Evolutionary conservation across 495 filamentous ascomycete species (phyloP).

Genomic region (Xylaria grammica): DNA sequence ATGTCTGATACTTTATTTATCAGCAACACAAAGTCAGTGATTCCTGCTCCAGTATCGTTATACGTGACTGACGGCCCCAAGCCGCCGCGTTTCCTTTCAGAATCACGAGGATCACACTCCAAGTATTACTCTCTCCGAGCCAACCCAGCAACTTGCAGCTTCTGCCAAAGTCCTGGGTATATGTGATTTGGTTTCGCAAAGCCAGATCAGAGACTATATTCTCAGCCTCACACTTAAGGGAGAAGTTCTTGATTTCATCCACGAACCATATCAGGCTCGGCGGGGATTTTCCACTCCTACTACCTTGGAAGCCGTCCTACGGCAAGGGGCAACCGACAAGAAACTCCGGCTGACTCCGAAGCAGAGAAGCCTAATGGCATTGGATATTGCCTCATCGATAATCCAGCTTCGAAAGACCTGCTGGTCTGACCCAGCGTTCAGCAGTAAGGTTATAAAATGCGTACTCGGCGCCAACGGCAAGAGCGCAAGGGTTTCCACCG

Average conservation of each 20-base stretch:
- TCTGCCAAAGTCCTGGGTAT: too few species aligned
- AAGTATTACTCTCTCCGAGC: too few species aligned
- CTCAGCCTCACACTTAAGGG: slow-evolving; percentile 7
- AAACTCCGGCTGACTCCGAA: not conserved
- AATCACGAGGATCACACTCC: too few species aligned
- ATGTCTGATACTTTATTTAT: too few species aligned
- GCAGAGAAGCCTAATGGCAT: not conserved
- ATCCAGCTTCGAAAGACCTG: slow-evolving; percentile 24
- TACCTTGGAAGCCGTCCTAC: not conserved
- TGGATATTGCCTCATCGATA: slow-evolving; percentile 24
- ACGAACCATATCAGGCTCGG: not conserved
- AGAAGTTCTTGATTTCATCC: slow-evolving; percentile 2
- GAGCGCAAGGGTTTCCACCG: not conserved
- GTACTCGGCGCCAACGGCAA: not conserved
- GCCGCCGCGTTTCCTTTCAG: too few species aligned
- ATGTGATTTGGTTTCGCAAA: not conserved
- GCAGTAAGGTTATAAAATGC: not conserved
- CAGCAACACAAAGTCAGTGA: too few species aligned
- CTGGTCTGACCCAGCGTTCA: slow-evolving; percentile 17
- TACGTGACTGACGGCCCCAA: too few species aligned
- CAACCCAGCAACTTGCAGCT: too few species aligned
- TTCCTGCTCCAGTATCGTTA: too few species aligned
- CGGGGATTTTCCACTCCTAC: not conserved
- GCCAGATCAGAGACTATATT: not conserved
- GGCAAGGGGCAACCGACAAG: not conserved